These are phyloP conservation scores for Sabuloglossum arenarium DNA, from an alignment of 495 filamentous ascomycete species.

Conservation along the genomic window DNA sequence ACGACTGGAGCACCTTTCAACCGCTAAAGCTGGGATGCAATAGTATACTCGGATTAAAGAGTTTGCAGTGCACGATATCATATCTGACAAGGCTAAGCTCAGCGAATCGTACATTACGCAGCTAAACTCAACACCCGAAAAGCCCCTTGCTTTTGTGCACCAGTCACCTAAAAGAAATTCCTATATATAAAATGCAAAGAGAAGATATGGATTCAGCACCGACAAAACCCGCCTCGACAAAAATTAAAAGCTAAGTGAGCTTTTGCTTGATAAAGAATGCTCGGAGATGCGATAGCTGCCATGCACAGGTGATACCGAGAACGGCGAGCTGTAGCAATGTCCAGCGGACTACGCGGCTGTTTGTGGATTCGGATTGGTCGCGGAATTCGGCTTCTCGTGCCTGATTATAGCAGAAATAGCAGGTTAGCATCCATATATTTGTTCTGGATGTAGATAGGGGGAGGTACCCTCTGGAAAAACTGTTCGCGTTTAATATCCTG, in stretches of 20 bases:
- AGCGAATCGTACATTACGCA: not conserved
- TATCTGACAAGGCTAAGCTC: not conserved
- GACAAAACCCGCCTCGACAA: not conserved
- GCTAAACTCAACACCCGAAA: not conserved
- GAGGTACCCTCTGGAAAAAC: conserved; percentile 71
- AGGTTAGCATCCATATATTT: not conserved
- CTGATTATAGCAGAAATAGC: conserved; percentile 21
- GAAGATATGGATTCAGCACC: too few relatives aligned
- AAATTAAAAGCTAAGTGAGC: conserved; percentile 36
- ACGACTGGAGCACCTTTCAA: not conserved
- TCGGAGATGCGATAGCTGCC: conserved; percentile 87
- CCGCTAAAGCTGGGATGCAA: not conserved
- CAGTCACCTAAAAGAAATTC: too few relatives aligned
- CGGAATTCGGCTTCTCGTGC: conserved; percentile 96
- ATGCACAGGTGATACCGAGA: conserved; percentile 81
- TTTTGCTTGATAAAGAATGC: conserved; percentile 99
- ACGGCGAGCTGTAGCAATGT: conserved; percentile 75
- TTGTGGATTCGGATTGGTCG: conserved; percentile 88
- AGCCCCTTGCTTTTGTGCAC: not conserved
- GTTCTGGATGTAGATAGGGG: not conserved
- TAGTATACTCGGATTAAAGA: not conserved
- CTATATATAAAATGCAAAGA: not conserved
- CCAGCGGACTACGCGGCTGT: conserved; percentile 85
- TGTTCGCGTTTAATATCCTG: conserved; percentile 86
- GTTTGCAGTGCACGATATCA: not conserved